These are phyloP conservation scores for Grosmannia penicillata DNA, from an alignment of 2,329 filamentous ascomycete species.

Conservation along the genomic window DNA sequence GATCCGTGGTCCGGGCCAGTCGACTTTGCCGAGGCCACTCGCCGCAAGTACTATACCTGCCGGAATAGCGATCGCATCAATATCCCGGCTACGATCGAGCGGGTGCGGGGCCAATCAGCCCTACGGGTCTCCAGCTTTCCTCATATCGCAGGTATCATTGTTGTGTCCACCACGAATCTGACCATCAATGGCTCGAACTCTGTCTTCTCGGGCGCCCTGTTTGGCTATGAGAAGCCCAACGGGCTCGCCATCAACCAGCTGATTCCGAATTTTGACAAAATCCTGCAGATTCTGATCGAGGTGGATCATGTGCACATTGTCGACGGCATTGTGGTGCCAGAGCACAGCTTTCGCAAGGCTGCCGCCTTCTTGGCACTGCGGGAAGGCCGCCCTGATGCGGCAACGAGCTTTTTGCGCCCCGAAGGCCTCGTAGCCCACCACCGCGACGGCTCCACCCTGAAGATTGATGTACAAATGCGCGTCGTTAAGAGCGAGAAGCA, in stretches of 20 bases:
- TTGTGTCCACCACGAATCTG: slow-evolving; percentile 65
- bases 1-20: slow-evolving; percentile 56
- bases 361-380: slow-evolving; percentile 70
- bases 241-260: slow-evolving; percentile 66
- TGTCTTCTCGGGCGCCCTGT: slow-evolving; percentile 83
- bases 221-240: slow-evolving; percentile 74
- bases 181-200: slow-evolving; percentile 86
- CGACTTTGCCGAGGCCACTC: slow-evolving; percentile 61
- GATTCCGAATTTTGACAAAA: slow-evolving; percentile 75
- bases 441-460: slow-evolving; percentile 80
- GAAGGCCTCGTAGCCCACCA: slow-evolving; percentile 76
- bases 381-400: slow-evolving; percentile 67
- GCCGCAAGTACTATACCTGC: slow-evolving; percentile 71
- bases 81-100: slow-evolving; percentile 71
- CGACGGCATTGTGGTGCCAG: slow-evolving; percentile 93
- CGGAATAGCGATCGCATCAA: slow-evolving; percentile 62
- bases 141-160: slow-evolving; percentile 93
- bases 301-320: slow-evolving; percentile 72
- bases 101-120: slow-evolving; percentile 51
- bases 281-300: slow-evolving; percentile 66
- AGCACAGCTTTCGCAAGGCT: slow-evolving; percentile 87
- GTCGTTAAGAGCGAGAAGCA: slow-evolving; percentile 81
- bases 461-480: slow-evolving; percentile 91
- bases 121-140: slow-evolving; percentile 87
- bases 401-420: slow-evolving; percentile 66